A percentile compares a stretch with the other conserved stretches of the same genome.
Evolutionary conservation across 345 rosid species (phyloP).

Genomic region (Hibiscus trionum): DNA sequence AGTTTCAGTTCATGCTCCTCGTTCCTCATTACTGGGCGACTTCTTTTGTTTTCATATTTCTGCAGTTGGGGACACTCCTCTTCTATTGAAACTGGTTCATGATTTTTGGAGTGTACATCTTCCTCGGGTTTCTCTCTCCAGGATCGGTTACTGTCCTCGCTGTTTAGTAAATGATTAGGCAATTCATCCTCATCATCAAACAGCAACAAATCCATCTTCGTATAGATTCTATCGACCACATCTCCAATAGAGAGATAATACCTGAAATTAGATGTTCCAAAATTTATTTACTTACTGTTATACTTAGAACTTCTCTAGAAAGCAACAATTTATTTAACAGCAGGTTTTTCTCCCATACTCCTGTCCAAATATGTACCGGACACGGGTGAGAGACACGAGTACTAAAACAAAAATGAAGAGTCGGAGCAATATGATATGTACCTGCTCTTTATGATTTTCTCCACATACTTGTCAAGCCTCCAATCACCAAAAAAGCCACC

Average conservation of each 20-base stretch:
- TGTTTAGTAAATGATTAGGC: conserved; percentile 43
- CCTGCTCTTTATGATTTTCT: conserved; percentile 62
- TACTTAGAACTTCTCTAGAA: neutral
- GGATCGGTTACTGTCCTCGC: conserved; percentile 68
- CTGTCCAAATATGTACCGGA: neutral
- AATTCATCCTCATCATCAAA: conserved; percentile 55
- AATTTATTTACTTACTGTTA: neutral
- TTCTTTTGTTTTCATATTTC: conserved; percentile 20
- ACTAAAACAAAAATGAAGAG: neutral
- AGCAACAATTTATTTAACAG: neutral
- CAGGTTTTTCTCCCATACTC: neutral
- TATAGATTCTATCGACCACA: conserved; percentile 54
- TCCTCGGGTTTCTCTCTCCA: conserved; percentile 30
- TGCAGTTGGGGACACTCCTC: conserved; percentile 21
- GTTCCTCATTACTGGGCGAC: conserved; percentile 15
- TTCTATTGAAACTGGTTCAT: conserved; percentile 25
- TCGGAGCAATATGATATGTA: conserved; percentile 14
- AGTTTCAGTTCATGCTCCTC: conserved; percentile 39
- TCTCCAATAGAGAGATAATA: conserved; percentile 52
- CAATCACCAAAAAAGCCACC: conserved; percentile 93
- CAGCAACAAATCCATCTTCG: conserved; percentile 65
- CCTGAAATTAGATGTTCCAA: conserved; percentile 35
- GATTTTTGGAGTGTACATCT: conserved; percentile 25
- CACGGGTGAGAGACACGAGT: neutral
- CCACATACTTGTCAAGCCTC: conserved; percentile 81